Evolutionary conservation across 805 yeast genomes (phyloP).

Genomic region (Saturnispora zaruensis): DNA sequence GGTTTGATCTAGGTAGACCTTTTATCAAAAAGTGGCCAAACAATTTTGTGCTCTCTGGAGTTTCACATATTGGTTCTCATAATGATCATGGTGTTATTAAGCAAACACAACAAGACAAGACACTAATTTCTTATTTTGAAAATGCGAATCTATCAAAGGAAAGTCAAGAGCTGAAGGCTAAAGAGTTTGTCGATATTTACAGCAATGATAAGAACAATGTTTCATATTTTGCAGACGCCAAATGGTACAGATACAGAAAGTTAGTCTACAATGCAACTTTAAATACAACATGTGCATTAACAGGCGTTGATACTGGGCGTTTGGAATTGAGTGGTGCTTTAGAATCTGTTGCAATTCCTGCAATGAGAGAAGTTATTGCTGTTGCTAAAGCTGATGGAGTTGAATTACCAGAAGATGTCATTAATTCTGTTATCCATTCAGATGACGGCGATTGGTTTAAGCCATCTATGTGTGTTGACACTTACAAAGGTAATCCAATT

Average conservation of each 20-base stretch:
- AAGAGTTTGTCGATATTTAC: constrained; percentile 40
- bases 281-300: constrained; percentile 55
- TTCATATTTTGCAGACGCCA: constrained; percentile 36
- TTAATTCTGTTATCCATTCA: constrained; percentile 43
- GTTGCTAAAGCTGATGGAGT: constrained; percentile 67
- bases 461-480: constrained; percentile 71
- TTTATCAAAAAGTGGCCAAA: constrained; percentile 43
- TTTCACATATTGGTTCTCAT: constrained; percentile 49
- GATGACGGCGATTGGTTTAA: constrained; percentile 52
- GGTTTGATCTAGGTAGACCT: constrained; percentile 53
- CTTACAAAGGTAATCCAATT: constrained; percentile 53
- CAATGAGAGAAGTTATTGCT: constrained; percentile 57
- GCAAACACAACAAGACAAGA: constrained; percentile 41
- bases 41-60: constrained; percentile 49
- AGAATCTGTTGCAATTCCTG: constrained; percentile 40
- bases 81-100: constrained; percentile 37
- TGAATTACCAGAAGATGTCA: constrained; percentile 40
- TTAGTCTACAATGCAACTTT: constrained; percentile 61
- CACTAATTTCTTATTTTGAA: constrained; percentile 45
- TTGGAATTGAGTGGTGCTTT: constrained; percentile 37
- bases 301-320: constrained; percentile 52
- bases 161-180: constrained; percentile 29
- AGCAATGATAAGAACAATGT: constrained; percentile 35
- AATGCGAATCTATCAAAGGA: constrained; percentile 30
- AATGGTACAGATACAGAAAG: constrained; percentile 54